These are phyloP conservation scores for Camelina hispida DNA, from an alignment of 345 rosid genomes.

Conservation along the genomic window DNA sequence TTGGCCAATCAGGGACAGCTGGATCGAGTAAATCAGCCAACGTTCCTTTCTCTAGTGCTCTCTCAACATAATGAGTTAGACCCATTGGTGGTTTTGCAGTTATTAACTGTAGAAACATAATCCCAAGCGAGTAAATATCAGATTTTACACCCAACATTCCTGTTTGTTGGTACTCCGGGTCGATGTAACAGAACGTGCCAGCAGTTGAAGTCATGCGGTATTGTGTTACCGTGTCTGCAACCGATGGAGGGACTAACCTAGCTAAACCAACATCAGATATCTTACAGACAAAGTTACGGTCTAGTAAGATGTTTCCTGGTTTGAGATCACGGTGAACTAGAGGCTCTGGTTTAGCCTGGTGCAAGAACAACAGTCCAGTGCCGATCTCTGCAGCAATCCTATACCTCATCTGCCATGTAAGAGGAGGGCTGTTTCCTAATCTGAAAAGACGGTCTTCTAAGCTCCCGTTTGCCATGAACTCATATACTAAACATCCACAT, in stretches of 20 bases:
- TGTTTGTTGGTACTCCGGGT: slow-evolving; percentile 94
- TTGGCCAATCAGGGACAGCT: slow-evolving; percentile 68
- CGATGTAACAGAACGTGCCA: slow-evolving; percentile 93
- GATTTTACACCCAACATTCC: slow-evolving; percentile 92
- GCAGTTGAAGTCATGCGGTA: slow-evolving; percentile 91
- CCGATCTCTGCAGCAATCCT: slow-evolving; percentile 84
- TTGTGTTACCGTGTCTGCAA: slow-evolving; percentile 82
- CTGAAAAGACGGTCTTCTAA: slow-evolving; percentile 81
- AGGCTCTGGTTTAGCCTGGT: slow-evolving; percentile 92
- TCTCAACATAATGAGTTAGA: slow-evolving; percentile 72
- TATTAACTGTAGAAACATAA: slow-evolving; percentile 73
- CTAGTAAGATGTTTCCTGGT: slow-evolving; percentile 84
- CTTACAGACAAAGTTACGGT: slow-evolving; percentile 90
- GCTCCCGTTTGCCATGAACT: slow-evolving; percentile 93
- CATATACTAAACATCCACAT: slow-evolving; percentile 86
- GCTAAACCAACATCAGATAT: slow-evolving; percentile 93
- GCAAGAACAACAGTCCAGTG: slow-evolving; percentile 76
- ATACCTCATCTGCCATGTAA: slow-evolving; percentile 84
- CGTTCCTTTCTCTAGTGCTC: slow-evolving; percentile 69
- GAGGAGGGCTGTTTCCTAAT: slow-evolving; percentile 60
- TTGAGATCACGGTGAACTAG: slow-evolving; percentile 93
- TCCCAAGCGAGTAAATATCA: slow-evolving; percentile 82
- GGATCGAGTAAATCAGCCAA: slow-evolving; percentile 71
- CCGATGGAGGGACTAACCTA: slow-evolving; percentile 84
- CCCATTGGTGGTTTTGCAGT: slow-evolving; percentile 92